phyloP scores from a whole-genome alignment of 371 early-diverging fungal species.

The Mortierella polycephala region DNA sequence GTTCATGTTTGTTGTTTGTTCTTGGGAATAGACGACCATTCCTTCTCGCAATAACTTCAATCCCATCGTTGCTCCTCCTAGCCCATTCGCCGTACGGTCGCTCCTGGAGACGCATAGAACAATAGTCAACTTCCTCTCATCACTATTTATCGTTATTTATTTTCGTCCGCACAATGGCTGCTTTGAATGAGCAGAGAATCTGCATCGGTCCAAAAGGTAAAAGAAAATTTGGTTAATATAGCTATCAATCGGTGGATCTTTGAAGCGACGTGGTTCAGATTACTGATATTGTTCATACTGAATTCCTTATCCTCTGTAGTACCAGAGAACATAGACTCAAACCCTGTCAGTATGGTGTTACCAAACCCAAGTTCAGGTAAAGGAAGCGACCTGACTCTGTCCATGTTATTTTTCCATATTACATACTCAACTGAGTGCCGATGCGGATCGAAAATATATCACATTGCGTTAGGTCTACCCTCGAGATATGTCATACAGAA shows the following conservation, averaged over 20 bases:
- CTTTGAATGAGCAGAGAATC: conserved; percentile 40
- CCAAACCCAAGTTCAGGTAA: conserved; percentile 51
- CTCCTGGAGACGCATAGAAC: too few relatives aligned
- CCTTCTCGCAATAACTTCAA: too few relatives aligned
- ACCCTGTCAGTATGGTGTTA: conserved; percentile 35
- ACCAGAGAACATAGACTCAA: conserved; percentile 2
- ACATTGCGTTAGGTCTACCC: conserved; percentile 25
- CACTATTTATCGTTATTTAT: background rate
- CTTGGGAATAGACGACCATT: too few relatives aligned
- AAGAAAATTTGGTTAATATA: background rate
- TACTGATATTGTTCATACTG: too few relatives aligned
- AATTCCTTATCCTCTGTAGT: background rate
- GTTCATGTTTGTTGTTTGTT: too few relatives aligned
- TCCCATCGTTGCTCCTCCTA: too few relatives aligned
- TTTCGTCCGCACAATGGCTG: conserved; percentile 15
- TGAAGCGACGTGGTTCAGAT: background rate
- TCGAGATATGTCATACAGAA: conserved; percentile 47
- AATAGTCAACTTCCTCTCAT: background rate
- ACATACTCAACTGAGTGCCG: background rate
- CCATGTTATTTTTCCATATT: background rate
- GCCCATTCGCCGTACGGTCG: too few relatives aligned
- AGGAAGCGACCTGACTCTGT: background rate
- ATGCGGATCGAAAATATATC: background rate
- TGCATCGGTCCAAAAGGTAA: conserved; percentile 45
- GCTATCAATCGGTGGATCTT: background rate